Evolutionary conservation across 1,284 basidiomycete genomes (phyloP), one percentile per base, ranked within the genome.

Genomic region (Moesziomyces sp.): DNA sequence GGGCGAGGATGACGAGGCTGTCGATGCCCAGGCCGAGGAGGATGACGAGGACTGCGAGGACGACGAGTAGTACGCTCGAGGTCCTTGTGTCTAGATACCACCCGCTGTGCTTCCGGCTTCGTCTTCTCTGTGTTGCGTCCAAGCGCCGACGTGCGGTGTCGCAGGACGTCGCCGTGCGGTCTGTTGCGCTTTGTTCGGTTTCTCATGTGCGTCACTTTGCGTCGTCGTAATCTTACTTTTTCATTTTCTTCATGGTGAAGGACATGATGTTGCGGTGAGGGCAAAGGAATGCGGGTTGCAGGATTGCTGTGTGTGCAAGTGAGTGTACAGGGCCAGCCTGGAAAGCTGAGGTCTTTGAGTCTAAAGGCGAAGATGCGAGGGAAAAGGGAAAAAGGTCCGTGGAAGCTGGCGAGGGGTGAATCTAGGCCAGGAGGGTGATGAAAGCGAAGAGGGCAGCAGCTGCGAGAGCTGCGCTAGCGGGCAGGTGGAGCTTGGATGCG

Each of bases 1-100:
- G 2, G 56, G 45, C n/a, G 61, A 65, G 0, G 55, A 56, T 0
- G 54, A 49, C 5, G 49, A 47, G 3, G 54, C 57, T 21, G 21
- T 21, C 3, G 54, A 52, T 6, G 58, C 57, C 33, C 53, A 48
- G 4, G 60, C 53, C 33, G 54, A 64, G 13, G 52, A 48, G 2
- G 54, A 61, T 1, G 55, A 52, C 7, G 58, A 61, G 38, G 58
- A 49, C 5, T 67, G 58, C 35, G 55, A 65, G 16, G 52, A 67
- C 4, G 57, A 61, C 10, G 51, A 61, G 9, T 21, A 30, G n/a
- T 18, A 16, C 3, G 26, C 24, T 30, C 52, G 26, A 28, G 26
- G 26, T 28, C 6, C 26, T 6, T 7, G 26, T 13, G 7, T 11
- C 11, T 33, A 10, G 26, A 28, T 28, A 28, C 10, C 30, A 33